phyloP scores from a whole-genome alignment of 2,329 filamentous ascomycete genomes.

The Aspergillus puulaauensis region DNA sequence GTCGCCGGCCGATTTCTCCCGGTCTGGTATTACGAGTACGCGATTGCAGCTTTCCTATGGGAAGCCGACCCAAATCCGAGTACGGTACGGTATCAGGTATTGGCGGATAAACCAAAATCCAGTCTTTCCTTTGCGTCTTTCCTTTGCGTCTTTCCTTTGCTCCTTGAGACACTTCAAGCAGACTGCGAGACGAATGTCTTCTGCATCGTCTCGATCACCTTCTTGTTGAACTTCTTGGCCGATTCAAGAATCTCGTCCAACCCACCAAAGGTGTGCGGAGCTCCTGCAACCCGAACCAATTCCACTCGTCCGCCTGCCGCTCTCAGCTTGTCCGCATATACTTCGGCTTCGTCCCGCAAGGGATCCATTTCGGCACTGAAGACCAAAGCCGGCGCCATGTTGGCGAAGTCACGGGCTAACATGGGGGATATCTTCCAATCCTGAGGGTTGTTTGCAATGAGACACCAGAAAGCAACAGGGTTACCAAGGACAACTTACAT shows the following conservation, averaged over 20 bases:
- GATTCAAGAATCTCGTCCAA: conserved; percentile 33
- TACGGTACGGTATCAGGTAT: conserved; percentile 13
- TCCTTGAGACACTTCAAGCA: background rate
- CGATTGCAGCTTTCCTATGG: background rate
- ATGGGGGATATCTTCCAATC: conserved; percentile 46
- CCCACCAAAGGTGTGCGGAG: conserved; percentile 33
- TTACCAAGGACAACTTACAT: conserved; percentile 26
- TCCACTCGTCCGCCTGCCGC: conserved; percentile 35
- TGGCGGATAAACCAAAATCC: conserved; percentile 21
- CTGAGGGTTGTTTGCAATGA: conserved; percentile 21
- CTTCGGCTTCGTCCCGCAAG: conserved; percentile 43
- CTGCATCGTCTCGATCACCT: conserved; percentile 29
- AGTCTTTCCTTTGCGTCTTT: background rate
- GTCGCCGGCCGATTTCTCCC: conserved; percentile 26
- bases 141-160: background rate
- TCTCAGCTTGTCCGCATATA: conserved; percentile 38
- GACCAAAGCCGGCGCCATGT: conserved; percentile 40
- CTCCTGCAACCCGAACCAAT: conserved; percentile 30
- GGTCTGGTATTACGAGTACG: conserved; percentile 20
- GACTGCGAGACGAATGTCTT: conserved; percentile 19
- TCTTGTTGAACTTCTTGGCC: conserved; percentile 28
- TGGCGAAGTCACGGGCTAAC: conserved; percentile 33
- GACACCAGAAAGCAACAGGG: background rate
- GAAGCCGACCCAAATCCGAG: background rate
- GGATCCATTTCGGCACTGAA: conserved; percentile 44